These are phyloP conservation scores for Brettanomyces naardenensis DNA, from an alignment of 805 yeast species.

Conservation along the genomic window DNA sequence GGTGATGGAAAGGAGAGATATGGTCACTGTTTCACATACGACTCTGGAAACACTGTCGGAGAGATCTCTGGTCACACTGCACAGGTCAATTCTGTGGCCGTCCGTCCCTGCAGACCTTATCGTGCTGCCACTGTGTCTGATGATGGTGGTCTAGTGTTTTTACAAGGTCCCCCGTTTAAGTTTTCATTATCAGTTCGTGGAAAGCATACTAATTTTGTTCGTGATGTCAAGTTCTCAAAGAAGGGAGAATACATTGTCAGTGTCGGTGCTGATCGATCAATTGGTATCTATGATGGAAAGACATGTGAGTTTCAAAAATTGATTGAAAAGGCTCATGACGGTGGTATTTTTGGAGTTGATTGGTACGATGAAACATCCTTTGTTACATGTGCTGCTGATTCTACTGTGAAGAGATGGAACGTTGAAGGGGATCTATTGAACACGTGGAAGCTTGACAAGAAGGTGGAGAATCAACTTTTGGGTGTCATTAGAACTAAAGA, in stretches of 20 bases:
- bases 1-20: conserved; percentile 89
- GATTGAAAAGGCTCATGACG: conserved; percentile 49
- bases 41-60: conserved; percentile 94
- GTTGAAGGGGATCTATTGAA: conserved; percentile 36
- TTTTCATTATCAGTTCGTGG: conserved; percentile 67
- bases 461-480: conserved; percentile 62
- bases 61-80: conserved; percentile 91
- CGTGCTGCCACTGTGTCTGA: conserved; percentile 91
- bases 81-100: conserved; percentile 73
- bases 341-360: conserved; percentile 72
- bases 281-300: conserved; percentile 78
- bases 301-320: conserved; percentile 65
- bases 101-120: conserved; percentile 83
- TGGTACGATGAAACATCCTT: conserved; percentile 61
- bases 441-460: conserved; percentile 42
- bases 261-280: conserved; percentile 78
- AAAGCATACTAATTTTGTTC: conserved; percentile 67
- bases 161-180: conserved; percentile 91
- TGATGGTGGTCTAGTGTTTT: conserved; percentile 77
- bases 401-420: conserved; percentile 60
- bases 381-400: conserved; percentile 82
- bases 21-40: conserved; percentile 91
- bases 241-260: conserved; percentile 68
- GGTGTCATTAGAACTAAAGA: conserved; percentile 67
- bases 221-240: conserved; percentile 77